Percentiles rank a stretch among this genome's conserved stretches.
Conservation (phyloP, 108 stramenopile genomes). For the Thalassiosira profunda region DNA sequence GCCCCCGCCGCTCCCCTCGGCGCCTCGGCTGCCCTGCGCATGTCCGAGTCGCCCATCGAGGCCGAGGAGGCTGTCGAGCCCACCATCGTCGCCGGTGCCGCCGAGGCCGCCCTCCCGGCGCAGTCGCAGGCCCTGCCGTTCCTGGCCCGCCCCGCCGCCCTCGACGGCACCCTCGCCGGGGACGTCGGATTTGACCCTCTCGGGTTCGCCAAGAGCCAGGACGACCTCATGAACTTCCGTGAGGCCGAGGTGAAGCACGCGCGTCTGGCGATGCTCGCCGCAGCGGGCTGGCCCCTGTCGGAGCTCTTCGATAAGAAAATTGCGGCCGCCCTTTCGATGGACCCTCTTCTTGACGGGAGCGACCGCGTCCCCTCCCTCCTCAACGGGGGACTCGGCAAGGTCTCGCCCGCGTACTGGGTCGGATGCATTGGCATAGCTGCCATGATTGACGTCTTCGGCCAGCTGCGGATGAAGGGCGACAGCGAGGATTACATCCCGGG, state of each 20-base stretch:
- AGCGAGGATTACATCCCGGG: constrained; percentile 69
- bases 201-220: constrained; percentile 76
- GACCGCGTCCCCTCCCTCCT: constrained; percentile 84
- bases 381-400: constrained; percentile 90
- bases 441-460: constrained; percentile 76
- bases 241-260: constrained; percentile 96
- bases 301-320: constrained; percentile 84
- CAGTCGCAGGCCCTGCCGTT: constrained; percentile 80
- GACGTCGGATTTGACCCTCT: constrained; percentile 96
- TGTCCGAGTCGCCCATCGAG: neutral
- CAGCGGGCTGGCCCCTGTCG: constrained; percentile 90
- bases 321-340: constrained; percentile 60
- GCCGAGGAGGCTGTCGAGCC: neutral
- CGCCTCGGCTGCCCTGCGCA: neutral
- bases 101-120: constrained; percentile 23
- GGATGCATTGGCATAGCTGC: constrained; percentile 64
- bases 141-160: constrained; percentile 63
- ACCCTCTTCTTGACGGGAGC: constrained; percentile 51
- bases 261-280: constrained; percentile 91
- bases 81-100: neutral
- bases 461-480: constrained; percentile 41
- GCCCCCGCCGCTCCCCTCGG: constrained; percentile 41
- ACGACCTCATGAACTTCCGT: constrained; percentile 47
- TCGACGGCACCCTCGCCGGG: constrained; percentile 80
- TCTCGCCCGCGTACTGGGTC: constrained; percentile 87